Conservation (phyloP, 2,329 filamentous ascomycete species). For the Fusarium falciforme region DNA sequence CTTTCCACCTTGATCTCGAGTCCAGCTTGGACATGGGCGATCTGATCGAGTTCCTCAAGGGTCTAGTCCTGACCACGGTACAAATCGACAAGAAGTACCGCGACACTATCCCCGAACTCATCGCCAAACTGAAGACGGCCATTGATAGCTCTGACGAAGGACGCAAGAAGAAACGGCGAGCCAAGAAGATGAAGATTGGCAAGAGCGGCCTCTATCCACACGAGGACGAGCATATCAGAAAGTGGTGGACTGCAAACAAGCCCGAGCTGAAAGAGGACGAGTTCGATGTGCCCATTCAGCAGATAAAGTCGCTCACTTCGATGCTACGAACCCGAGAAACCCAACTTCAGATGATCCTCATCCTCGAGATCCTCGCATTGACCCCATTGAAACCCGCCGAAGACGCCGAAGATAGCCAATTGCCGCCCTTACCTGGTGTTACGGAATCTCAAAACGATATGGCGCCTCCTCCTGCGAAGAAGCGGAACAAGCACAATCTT, state of each 20-base stretch:
- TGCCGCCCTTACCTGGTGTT: conserved; percentile 58
- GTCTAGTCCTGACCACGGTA: conserved; percentile 72
- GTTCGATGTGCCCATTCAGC: conserved; percentile 58
- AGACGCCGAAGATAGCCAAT: conserved; percentile 56
- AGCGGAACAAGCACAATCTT: conserved; percentile 72
- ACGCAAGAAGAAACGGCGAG: conserved; percentile 60
- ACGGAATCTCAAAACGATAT: conserved; percentile 46
- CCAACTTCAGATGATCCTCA: conserved; percentile 82
- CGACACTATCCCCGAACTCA: conserved; percentile 73
- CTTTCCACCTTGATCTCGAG: conserved; percentile 74
- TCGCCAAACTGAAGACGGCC: conserved; percentile 66
- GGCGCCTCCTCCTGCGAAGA: conserved; percentile 56
- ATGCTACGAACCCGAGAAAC: conserved; percentile 80
- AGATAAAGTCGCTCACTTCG: conserved; percentile 71
- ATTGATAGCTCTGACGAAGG: conserved; percentile 66
- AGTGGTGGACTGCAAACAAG: conserved; percentile 76
- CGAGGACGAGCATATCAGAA: conserved; percentile 73
- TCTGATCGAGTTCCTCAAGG: conserved; percentile 75
- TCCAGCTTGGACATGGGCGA: conserved; percentile 70
- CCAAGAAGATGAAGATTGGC: conserved; percentile 74
- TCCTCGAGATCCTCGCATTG: conserved; percentile 80
- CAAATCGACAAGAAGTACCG: conserved; percentile 84
- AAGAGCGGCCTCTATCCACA: conserved; percentile 76
- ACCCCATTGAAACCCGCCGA: conserved; percentile 63
- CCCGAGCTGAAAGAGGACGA: conserved; percentile 64